Evolutionary conservation across 805 yeast genomes (phyloP), one percentile per base, ranked within the genome.

Genomic region (Candida odintsovae): DNA sequence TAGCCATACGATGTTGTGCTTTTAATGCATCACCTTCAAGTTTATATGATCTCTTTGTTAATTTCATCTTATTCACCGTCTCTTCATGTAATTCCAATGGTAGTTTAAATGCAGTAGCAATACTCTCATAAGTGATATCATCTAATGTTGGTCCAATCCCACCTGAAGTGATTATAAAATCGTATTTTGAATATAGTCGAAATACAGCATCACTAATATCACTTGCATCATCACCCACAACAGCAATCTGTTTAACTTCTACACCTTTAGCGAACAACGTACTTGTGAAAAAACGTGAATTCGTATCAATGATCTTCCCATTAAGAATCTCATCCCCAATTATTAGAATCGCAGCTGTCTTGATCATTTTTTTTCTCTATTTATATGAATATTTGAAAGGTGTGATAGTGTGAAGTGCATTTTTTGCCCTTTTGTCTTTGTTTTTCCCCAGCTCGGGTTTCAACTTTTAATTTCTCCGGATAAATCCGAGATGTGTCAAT

Each of bases 311-410:
- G 50, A 89, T 87, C 65, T 89, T 89, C 6, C 95, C 95, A 54
- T 87, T 89, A 47, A 89, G 75, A 2, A 89, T 84, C 65, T 89
- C 97, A 64, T 89, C 96, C 6, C 96, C 96, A 43, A 89, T 89
- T 28, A 70, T 65, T 49, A 50, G 44, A 43, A 47, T 50, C 12
- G 49, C 50, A 22, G 49, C 48, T 12, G 53, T 48, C 23, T 25
- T 43, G 11, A 47, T 39, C 23, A 36, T 33, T 33, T 28, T 28
- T n/a, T 8, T 3, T 8, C 12, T 25, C 13, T 8, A 11, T 25
- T 25, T 11, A 10, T n/a, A 25, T 25, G 28, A 3, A 5, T 22
- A 22, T 25, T 6, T 23, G 9, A 23, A 23, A 23, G 25, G 25
- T 23, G 25, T 23, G 8, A 23, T n/a, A n/a, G n/a, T n/a, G 25